Percentiles rank a stretch among this genome's conserved stretches.
phyloP scores from a whole-genome alignment of 2,329 filamentous ascomycete genomes.

The Metarhizium guizhouense region DNA sequence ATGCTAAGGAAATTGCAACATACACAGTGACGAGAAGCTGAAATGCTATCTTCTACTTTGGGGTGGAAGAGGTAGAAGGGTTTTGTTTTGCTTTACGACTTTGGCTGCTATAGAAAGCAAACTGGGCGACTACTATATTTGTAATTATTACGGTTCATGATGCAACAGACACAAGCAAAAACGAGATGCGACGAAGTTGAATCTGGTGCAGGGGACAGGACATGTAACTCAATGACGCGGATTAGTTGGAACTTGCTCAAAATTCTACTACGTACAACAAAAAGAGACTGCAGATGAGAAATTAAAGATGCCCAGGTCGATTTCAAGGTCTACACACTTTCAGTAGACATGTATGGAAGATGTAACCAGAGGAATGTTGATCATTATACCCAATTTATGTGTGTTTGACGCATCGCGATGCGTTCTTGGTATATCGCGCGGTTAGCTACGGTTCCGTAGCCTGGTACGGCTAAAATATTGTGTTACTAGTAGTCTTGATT shows the following conservation, averaged over 20 bases:
- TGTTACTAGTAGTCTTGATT: too few relatives aligned
- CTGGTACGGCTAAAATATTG: too few relatives aligned
- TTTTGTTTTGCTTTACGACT: conserved; percentile 6
- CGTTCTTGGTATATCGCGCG: too few relatives aligned
- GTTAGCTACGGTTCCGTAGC: too few relatives aligned
- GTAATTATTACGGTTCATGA: conserved; percentile 18
- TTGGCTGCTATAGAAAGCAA: conserved; percentile 14
- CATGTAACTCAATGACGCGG: background rate
- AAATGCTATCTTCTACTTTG: conserved; percentile 5
- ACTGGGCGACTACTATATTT: conserved; percentile 12
- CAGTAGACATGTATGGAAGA: background rate
- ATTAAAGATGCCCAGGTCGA: background rate
- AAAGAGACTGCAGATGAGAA: background rate
- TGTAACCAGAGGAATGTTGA: background rate
- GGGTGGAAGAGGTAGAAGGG: background rate
- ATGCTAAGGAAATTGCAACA: conserved; percentile 7
- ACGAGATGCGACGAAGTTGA: background rate
- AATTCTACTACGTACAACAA: background rate
- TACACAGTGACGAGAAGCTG: conserved; percentile 7
- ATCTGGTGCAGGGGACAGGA: background rate
- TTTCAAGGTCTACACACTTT: background rate
- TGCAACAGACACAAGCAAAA: background rate
- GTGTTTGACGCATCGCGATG: too few relatives aligned
- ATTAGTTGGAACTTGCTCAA: background rate
- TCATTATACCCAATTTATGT: background rate